Evolutionary conservation across 495 filamentous ascomycete genomes (phyloP), one percentile per base, ranked within the genome.

Genomic region (Xylaria sp.): DNA sequence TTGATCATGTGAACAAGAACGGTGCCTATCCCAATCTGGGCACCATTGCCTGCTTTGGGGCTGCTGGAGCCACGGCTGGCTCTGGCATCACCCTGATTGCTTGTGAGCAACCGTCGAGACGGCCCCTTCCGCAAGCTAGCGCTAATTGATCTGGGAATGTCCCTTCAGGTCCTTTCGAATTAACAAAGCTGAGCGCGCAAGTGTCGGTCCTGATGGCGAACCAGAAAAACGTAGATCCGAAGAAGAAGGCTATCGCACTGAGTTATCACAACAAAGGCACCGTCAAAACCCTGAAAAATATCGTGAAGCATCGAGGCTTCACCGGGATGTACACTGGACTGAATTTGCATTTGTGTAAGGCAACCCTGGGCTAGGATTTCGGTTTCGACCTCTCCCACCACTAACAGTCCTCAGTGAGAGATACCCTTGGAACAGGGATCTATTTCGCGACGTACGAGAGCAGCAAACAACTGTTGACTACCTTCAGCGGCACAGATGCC

Each of bases 391-490:
- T 26, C 57, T 41, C 66, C 71, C 50, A 64, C 50, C n/a, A 41
- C 69, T 80, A 70, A 77, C 57, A 26, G 21, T 58, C 21, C 48
- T 44, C 64, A 87, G 88, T 97, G 77, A 89, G 95, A 58, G 95
- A 98, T 77, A 96, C 93, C 0, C 85, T 97, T 59, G 95, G 95
- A 31, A 96, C 95, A 3, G 93, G 87, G 3, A 90, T 97, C 67
- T 98, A 97, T 79, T 98, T 98, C 76, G 90, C 91, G 68, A 92
- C 94, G 71, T 98, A 98, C 77, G 95, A 98, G 77, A 93, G 90
- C 72, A 89, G 90, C 68, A 97, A 98, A 80, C 93, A 97, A 79
- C 76, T 96, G 52, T 88, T 95, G 50, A 90, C 91, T 40, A 94
- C 92, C 26, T 88, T 91, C 64, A 87, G 89, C 43, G 91, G 91